These are phyloP conservation scores for Pyricularia pennisetigena DNA, from an alignment of 2,329 filamentous ascomycete genomes.

Conservation along the genomic window DNA sequence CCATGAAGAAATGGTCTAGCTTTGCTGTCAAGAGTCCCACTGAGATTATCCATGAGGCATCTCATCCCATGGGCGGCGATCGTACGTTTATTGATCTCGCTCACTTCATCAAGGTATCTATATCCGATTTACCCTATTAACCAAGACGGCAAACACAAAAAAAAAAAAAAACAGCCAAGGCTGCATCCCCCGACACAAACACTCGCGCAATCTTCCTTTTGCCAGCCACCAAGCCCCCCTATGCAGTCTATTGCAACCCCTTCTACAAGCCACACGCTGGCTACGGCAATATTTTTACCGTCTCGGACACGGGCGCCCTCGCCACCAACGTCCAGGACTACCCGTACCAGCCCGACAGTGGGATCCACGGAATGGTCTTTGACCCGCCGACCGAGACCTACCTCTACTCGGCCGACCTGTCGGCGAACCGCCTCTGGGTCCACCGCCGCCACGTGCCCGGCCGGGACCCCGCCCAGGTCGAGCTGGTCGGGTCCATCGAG, in stretches of 20 bases:
- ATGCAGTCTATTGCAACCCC: constrained; percentile 79
- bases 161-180: constrained; percentile 49
- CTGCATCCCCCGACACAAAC: constrained; percentile 61
- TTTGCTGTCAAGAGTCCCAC: constrained; percentile 67
- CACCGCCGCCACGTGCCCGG: constrained; percentile 44
- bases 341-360: constrained; percentile 57
- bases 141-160: constrained; percentile 6
- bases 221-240: constrained; percentile 66
- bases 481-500: constrained; percentile 61
- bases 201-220: constrained; percentile 86
- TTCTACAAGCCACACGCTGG: constrained; percentile 75
- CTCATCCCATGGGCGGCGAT: constrained; percentile 67
- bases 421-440: constrained; percentile 74
- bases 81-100: constrained; percentile 39
- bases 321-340: constrained; percentile 61
- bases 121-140: neutral
- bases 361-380: constrained; percentile 77
- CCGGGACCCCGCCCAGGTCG: constrained; percentile 46
- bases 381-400: constrained; percentile 58
- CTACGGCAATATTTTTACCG: constrained; percentile 67
- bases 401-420: constrained; percentile 71
- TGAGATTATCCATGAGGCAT: constrained; percentile 65
- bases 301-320: constrained; percentile 46
- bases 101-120: neutral
- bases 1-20: constrained; percentile 90